A percentile compares a stretch with the other conserved stretches of the same genome.
Evolutionary conservation across 768 basidiomycete genomes (phyloP).

Genomic region (Harrya chromipes): DNA sequence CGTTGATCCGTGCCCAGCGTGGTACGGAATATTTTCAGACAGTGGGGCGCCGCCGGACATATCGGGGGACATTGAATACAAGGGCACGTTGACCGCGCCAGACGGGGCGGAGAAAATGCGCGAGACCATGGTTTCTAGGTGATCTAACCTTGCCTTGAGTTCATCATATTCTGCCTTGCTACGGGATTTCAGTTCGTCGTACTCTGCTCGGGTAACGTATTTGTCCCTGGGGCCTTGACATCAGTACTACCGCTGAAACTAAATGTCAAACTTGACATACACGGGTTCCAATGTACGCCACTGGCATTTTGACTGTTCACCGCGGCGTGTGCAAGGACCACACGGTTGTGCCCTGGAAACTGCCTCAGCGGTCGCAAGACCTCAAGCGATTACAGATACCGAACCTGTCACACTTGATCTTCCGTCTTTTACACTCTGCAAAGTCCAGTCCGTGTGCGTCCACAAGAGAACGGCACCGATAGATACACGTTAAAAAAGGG

Average conservation of each 20-base stretch:
- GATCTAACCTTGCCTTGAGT: slow-evolving; percentile 61
- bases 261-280: slow-evolving; percentile 42
- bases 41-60: slow-evolving; percentile 29
- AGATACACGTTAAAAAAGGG: slow-evolving; percentile 12
- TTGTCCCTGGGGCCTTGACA: slow-evolving; percentile 53
- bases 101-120: slow-evolving; percentile 32
- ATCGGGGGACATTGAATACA: slow-evolving; percentile 31
- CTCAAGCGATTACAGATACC: slow-evolving; percentile 17
- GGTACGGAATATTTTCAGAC: slow-evolving; percentile 27
- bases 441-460: slow-evolving; percentile 4
- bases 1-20: slow-evolving; percentile 25
- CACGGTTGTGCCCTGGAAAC: slow-evolving; percentile 69
- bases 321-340: slow-evolving; percentile 74
- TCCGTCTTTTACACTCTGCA: slow-evolving; percentile 79
- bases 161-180: slow-evolving; percentile 41
- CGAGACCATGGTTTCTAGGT: slow-evolving; percentile 55
- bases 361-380: slow-evolving; percentile 16
- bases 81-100: slow-evolving; percentile 27
- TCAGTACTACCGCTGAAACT: slow-evolving; percentile 9
- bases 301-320: slow-evolving; percentile 76
- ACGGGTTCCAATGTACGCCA: slow-evolving; percentile 82
- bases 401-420: slow-evolving; percentile 87
- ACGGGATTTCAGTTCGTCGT: slow-evolving; percentile 69
- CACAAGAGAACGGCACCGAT: background rate
- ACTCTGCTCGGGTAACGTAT: slow-evolving; percentile 74